Conservation (phyloP, 1,284 basidiomycete species). For the Cystobasidium sp. region DNA sequence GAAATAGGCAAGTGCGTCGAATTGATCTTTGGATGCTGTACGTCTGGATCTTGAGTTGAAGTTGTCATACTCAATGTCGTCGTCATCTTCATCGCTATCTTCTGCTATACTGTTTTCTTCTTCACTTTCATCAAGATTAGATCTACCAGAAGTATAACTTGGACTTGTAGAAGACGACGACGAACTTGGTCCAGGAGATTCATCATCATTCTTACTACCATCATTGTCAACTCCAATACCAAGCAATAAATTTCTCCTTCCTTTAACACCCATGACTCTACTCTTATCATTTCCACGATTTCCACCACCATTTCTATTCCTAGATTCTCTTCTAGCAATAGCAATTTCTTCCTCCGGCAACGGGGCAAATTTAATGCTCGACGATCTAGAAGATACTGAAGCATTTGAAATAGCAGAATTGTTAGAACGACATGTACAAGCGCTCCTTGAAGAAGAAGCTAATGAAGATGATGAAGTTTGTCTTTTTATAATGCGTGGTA, state of each 20-base stretch:
- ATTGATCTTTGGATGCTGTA: background rate
- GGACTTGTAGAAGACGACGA: background rate
- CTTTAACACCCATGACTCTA: constrained; percentile 33
- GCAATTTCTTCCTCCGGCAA: constrained; percentile 33
- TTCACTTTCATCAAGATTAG: constrained; percentile 17
- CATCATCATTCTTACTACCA: background rate
- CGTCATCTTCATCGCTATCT: constrained; percentile 12
- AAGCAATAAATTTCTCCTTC: constrained; percentile 28
- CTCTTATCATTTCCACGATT: background rate
- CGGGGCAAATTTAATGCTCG: constrained; percentile 32
- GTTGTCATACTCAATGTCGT: background rate
- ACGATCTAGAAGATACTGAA: constrained; percentile 10
- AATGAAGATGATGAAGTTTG: constrained; percentile 26
- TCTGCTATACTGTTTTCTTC: background rate
- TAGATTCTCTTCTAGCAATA: background rate
- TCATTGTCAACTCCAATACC: constrained; percentile 14
- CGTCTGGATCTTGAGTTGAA: background rate
- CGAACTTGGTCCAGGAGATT: background rate
- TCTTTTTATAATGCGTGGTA: constrained; percentile 7
- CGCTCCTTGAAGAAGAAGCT: constrained; percentile 1
- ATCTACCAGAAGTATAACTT: background rate
- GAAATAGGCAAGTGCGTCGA: constrained; percentile 29
- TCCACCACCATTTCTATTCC: background rate
- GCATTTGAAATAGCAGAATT: constrained; percentile 14
- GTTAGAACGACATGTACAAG: constrained; percentile 29